Base-by-base conservation (phyloP, 2,329 filamentous ascomycete species). In the Alternaria ventricosa region DNA sequence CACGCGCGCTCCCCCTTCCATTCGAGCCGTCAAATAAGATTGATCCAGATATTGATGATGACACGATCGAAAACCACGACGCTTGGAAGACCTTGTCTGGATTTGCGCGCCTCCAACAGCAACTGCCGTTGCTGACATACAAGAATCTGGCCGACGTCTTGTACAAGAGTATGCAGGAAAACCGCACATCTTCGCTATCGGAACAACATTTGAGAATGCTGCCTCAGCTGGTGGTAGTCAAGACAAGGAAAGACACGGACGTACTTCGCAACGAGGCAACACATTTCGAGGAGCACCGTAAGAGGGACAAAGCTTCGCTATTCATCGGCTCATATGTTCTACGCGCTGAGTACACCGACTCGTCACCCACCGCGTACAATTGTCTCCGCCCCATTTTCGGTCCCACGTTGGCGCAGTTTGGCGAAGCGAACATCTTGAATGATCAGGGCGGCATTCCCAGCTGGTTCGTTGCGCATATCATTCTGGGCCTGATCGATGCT, bases 381-480 rank as follows among this genome's bases (percentile, higher is more conserved):
- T 59, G 51, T 55, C 25, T 65, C 12, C 60, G 57, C 1, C 66
- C 70, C 2, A 22, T 67, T 9, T 71, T 70, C 22, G 65, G 65
- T 2, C 49, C 51, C 4, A 68, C 56, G 6, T n/a, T 72, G 22
- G 15, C 25, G 44, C 49, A 62, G 22, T 64, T 68, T 18, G 56
- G 67, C 20, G 28, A 57, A 13, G 27, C 36, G 12, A 53, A 53
- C 33, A 30, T 7, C 11, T 33, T 11, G 1, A 8, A 41, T 25
- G 27, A 12, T 25, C 33, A 20, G 2, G 45, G 30, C 4, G 27
- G 51, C 1, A 45, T 71, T 4, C 63, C 64, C 7, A 41, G 46
- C 6, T 72, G 61, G 53, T 58, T 68, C 6, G 46, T 71, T 6
- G 66, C 57, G 58, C 70, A 71, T 23, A 57, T 69, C 22, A 61